phyloP scores from a whole-genome alignment of 2,329 filamentous ascomycete genomes.

The Trichoderma semiorbis region DNA sequence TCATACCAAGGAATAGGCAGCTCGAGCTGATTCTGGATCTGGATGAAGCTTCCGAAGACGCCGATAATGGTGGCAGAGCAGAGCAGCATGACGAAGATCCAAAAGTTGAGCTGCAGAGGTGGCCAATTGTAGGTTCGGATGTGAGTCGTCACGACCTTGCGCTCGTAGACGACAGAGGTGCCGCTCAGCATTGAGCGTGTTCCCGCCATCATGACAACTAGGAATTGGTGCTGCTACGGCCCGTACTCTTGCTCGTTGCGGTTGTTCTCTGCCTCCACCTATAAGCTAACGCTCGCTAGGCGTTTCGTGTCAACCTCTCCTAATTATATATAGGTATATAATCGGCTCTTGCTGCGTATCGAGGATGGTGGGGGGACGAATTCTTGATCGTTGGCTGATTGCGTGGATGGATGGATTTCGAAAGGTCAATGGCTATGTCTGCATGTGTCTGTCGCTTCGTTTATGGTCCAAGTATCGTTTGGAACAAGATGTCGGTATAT shows the following conservation, averaged over 20 bases:
- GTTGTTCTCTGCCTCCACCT: not conserved
- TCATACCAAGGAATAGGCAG: conserved; percentile 58
- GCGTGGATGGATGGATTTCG: not conserved
- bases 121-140: conserved; percentile 66
- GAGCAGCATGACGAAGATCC: conserved; percentile 64
- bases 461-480: not conserved
- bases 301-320: not conserved
- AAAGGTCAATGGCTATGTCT: not conserved
- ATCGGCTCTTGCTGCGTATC: not conserved
- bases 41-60: conserved; percentile 58
- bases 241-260: not conserved
- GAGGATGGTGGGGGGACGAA: not conserved
- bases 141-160: conserved; percentile 38
- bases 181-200: conserved; percentile 28
- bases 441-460: not conserved
- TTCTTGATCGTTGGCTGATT: not conserved
- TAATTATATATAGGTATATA: not conserved
- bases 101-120: conserved; percentile 62
- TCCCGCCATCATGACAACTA: conserved; percentile 4
- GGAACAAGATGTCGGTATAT: conserved; percentile 8
- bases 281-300: not conserved
- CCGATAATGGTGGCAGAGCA: conserved; percentile 58
- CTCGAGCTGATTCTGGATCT: conserved; percentile 53
- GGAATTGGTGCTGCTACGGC: not conserved
- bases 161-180: conserved; percentile 43